Evolutionary conservation across 257 asterid species (phyloP).

Genomic region (Solanum rostratum): DNA sequence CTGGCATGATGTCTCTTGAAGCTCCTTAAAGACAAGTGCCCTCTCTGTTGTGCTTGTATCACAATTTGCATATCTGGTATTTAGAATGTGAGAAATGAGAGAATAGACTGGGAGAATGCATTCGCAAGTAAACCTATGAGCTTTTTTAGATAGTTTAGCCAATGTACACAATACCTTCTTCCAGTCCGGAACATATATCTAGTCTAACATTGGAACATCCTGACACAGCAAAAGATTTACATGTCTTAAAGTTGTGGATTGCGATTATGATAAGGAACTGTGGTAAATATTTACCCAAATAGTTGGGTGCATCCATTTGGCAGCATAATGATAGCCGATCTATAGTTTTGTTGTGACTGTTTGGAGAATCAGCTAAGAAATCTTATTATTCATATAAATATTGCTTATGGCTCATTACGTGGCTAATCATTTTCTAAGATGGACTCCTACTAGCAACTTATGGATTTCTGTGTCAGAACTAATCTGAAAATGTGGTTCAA

Average conservation of each 20-base stretch:
- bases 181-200: neutral
- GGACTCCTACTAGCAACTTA: neutral
- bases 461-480: neutral
- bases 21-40: neutral
- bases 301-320: neutral
- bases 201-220: neutral
- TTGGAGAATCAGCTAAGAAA: neutral
- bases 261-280: neutral
- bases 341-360: neutral
- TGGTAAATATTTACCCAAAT: neutral
- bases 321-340: neutral
- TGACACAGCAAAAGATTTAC: neutral
- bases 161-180: neutral
- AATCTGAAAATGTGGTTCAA: neutral
- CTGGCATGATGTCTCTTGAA: neutral
- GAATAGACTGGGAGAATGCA: neutral
- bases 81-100: neutral
- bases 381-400: neutral
- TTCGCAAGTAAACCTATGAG: neutral
- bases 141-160: neutral
- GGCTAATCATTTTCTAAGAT: neutral
- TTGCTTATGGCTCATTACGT: neutral
- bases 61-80: neutral
- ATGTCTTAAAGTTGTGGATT: neutral
- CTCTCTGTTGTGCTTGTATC: neutral